Conservation (phyloP, 129 eudicot genomes). For the Saussurea involucrata region DNA sequence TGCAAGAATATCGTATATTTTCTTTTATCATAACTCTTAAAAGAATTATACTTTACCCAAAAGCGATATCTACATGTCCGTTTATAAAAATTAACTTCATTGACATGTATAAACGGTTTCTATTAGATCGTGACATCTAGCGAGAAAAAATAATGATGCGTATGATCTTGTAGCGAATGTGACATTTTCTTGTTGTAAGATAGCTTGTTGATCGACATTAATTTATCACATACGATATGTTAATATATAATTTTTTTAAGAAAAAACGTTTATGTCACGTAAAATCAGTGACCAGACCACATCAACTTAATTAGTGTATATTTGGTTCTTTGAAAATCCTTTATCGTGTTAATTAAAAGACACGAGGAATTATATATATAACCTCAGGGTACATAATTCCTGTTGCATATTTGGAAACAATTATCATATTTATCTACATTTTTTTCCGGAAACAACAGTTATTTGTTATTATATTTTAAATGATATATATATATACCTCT, state of each 20-base stretch:
- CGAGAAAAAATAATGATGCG: background rate
- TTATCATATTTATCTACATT: too few species aligned
- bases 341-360: background rate
- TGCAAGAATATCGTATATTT: background rate
- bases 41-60: background rate
- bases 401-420: too few species aligned
- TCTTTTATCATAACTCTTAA: background rate
- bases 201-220: background rate
- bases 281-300: background rate
- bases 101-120: background rate
- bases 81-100: background rate
- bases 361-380: background rate
- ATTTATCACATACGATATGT: background rate
- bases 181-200: background rate
- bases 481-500: conserved; percentile 37
- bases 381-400: too few species aligned
- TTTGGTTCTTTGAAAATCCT: background rate
- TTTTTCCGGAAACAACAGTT: too few species aligned
- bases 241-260: background rate
- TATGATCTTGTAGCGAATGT: background rate
- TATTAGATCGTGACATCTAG: background rate
- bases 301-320: background rate
- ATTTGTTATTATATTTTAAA: background rate
- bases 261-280: background rate
- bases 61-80: background rate